Conservation (phyloP, 345 rosid genomes). For the Pugionium dolabratum region DNA sequence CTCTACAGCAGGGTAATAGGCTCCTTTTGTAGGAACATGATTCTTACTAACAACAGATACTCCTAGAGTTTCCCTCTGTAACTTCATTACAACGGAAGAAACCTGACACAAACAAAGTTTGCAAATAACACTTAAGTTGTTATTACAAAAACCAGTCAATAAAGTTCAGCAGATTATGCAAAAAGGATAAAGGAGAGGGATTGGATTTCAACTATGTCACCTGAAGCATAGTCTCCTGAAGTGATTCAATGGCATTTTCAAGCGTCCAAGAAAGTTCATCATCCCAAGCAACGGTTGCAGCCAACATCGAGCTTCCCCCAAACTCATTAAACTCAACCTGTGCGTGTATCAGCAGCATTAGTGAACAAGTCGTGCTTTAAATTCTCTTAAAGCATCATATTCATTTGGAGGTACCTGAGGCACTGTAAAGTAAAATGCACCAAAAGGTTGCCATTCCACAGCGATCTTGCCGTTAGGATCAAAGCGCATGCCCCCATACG, state of each 20-base stretch:
- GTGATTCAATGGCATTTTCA: conserved; percentile 52
- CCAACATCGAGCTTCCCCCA: conserved; percentile 66
- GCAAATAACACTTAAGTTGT: too few species aligned
- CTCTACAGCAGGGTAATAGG: conserved; percentile 64
- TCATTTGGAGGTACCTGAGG: conserved; percentile 64
- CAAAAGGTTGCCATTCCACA: conserved; percentile 63
- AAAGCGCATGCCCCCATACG: conserved; percentile 90
- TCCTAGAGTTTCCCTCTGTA: conserved; percentile 48
- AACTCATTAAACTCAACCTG: conserved; percentile 94
- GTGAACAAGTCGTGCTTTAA: too few species aligned
- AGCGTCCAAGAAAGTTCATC: conserved; percentile 62
- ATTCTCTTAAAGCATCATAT: too few species aligned
- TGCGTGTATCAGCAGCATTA: not conserved
- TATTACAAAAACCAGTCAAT: not conserved
- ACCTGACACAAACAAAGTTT: conserved; percentile 42
- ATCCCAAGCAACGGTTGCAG: conserved; percentile 80
- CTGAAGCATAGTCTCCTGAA: conserved; percentile 55
- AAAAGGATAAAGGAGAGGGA: not conserved
- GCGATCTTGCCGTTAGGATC: conserved; percentile 67
- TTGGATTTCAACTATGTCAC: conserved; percentile 27
- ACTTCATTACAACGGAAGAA: conserved; percentile 50
- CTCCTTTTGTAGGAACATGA: conserved; percentile 56
- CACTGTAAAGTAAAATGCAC: conserved; percentile 16
- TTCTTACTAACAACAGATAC: conserved; percentile 58
- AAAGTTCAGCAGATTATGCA: not conserved